These are phyloP conservation scores for Wallacemonas rigidus DNA, from an alignment of 208 protist species.

Conservation along the genomic window DNA sequence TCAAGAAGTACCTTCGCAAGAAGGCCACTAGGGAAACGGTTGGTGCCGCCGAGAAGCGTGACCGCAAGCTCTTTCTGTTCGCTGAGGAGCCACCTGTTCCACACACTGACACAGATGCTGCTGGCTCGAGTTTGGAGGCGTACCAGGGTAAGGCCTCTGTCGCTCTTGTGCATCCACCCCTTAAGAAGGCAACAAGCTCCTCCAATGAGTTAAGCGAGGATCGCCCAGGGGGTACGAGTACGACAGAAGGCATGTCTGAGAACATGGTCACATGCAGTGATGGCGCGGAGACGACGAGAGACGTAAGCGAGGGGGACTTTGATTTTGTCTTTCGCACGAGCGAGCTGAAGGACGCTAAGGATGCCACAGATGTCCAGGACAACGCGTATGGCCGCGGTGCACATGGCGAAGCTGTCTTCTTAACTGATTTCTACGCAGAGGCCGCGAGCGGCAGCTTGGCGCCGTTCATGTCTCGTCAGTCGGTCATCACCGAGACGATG, in stretches of 20 bases:
- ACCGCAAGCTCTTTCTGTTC: slow-evolving; percentile 60
- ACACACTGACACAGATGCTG: neutral
- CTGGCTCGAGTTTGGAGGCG: too few relatives aligned
- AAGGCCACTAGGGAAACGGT: slow-evolving; percentile 41
- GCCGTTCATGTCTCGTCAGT: neutral
- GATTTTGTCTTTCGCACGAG: slow-evolving; percentile 61
- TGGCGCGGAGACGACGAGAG: neutral
- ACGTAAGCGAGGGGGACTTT: slow-evolving; percentile 43
- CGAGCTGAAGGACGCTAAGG: slow-evolving; percentile 23
- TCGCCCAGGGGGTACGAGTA: neutral
- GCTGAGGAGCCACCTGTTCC: neutral
- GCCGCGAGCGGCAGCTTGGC: neutral
- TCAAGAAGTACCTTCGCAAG: slow-evolving; percentile 73
- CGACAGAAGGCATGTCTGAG: slow-evolving; percentile 4
- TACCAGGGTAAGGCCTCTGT: too few relatives aligned
- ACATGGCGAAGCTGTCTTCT: slow-evolving; percentile 33
- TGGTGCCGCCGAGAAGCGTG: slow-evolving; percentile 47
- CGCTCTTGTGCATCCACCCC: neutral
- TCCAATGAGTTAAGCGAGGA: slow-evolving; percentile 5
- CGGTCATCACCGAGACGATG: neutral
- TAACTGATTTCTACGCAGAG: slow-evolving; percentile 36
- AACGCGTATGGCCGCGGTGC: slow-evolving; percentile 14
- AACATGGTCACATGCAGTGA: neutral
- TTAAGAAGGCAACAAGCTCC: neutral
- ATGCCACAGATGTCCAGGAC: neutral